phyloP scores from a whole-genome alignment of 805 yeast species.

The Candida insectorum region DNA sequence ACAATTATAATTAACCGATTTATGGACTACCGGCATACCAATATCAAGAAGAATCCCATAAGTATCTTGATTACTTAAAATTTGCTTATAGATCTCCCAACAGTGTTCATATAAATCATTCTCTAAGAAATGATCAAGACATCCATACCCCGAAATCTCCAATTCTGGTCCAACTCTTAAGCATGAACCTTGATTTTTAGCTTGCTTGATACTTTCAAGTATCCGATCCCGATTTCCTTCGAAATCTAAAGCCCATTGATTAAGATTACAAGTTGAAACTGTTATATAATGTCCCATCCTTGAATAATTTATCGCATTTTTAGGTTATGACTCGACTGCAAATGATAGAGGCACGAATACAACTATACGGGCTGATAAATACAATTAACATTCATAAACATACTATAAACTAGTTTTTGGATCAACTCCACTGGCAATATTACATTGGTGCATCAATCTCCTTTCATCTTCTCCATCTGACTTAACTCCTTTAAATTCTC shows the following conservation, averaged over 20 bases:
- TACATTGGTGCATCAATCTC: slow-evolving; percentile 91
- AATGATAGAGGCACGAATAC: too few relatives aligned
- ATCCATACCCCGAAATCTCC: slow-evolving; percentile 92
- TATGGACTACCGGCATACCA: slow-evolving; percentile 92
- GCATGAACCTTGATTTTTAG: slow-evolving; percentile 72
- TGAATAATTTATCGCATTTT: too few relatives aligned
- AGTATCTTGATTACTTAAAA: slow-evolving; percentile 64
- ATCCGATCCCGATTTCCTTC: slow-evolving; percentile 96
- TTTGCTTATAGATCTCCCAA: slow-evolving; percentile 90
- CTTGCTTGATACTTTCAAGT: slow-evolving; percentile 69
- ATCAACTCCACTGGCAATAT: slow-evolving; percentile 77
- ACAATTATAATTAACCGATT: slow-evolving; percentile 87
- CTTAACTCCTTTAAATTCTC: slow-evolving; percentile 59
- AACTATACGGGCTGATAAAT: too few relatives aligned
- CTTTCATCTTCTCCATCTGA: slow-evolving; percentile 58
- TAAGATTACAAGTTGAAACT: slow-evolving; percentile 87
- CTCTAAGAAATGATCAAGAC: slow-evolving; percentile 91
- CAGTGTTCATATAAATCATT: slow-evolving; percentile 84
- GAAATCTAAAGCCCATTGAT: slow-evolving; percentile 98
- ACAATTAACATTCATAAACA: neutral
- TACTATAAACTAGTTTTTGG: slow-evolving; percentile 35
- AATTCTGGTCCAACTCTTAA: slow-evolving; percentile 96
- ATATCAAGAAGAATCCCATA: slow-evolving; percentile 80
- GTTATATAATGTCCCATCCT: slow-evolving; percentile 87
- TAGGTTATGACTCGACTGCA: too few relatives aligned